phyloP scores from a whole-genome alignment of 208 protist genomes.

The Wallacemonas collosoma region DNA sequence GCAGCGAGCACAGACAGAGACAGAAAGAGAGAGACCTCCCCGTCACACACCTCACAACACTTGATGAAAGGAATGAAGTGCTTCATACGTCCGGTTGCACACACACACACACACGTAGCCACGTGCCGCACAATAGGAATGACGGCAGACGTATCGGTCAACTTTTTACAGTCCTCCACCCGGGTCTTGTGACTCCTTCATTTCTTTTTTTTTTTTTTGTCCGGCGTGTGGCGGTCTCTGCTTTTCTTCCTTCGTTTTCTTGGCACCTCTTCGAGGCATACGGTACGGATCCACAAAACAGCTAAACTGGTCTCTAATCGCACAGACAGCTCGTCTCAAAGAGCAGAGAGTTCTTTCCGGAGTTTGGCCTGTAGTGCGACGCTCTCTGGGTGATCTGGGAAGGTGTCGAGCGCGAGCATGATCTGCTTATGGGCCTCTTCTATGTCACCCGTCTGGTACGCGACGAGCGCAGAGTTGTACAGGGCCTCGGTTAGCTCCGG shows the following conservation, averaged over 20 bases:
- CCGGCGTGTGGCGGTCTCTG: background rate
- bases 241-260: no score
- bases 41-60: no score
- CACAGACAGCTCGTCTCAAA: conserved; percentile 28
- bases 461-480: conserved; percentile 90
- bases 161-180: no score
- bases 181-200: background rate
- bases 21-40: no score
- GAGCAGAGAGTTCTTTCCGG: conserved; percentile 43
- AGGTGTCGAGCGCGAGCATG: conserved; percentile 63
- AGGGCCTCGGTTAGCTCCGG: conserved; percentile 88
- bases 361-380: conserved; percentile 65
- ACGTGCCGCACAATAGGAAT: background rate
- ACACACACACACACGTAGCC: background rate
- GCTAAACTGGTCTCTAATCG: no score
- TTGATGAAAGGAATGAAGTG: no score
- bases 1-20: no score
- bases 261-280: no score
- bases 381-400: conserved; percentile 87
- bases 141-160: no score
- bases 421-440: conserved; percentile 73
- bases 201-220: background rate
- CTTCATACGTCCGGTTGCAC: background rate
- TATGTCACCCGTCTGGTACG: conserved; percentile 78
- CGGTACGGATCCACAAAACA: no score